Percentiles rank a stretch among this genome's conserved stretches.
Conservation (phyloP, 495 filamentous ascomycete species). For the Penicillium parvum region DNA sequence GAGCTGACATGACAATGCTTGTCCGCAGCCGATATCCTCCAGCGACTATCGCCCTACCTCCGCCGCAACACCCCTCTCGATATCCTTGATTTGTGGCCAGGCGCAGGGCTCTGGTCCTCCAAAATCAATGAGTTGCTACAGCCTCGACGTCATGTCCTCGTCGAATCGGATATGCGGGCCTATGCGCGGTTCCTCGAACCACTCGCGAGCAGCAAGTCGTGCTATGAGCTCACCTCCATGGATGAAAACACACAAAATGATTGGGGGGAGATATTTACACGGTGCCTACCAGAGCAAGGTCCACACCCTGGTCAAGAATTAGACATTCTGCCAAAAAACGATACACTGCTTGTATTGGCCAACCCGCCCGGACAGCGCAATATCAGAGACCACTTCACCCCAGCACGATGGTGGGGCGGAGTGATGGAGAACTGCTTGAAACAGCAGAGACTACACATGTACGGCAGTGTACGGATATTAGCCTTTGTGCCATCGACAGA, state of each 20-base stretch:
- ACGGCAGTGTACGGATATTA: constrained; percentile 66
- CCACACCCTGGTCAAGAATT: constrained; percentile 17
- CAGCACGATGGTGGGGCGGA: constrained; percentile 29
- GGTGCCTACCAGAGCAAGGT: constrained; percentile 36
- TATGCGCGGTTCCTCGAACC: constrained; percentile 58
- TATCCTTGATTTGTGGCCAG: constrained; percentile 82
- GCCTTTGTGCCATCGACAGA: constrained; percentile 54
- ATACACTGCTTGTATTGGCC: constrained; percentile 63
- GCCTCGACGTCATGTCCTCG: constrained; percentile 73
- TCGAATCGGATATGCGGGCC: constrained; percentile 56
- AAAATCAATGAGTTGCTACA: constrained; percentile 68
- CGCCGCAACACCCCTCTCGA: constrained; percentile 63
- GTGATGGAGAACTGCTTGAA: constrained; percentile 30
- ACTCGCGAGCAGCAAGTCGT: constrained; percentile 54
- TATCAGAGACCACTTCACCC: constrained; percentile 38
- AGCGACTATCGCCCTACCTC: constrained; percentile 56
- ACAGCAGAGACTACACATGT: constrained; percentile 25
- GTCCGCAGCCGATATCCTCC: constrained; percentile 43
- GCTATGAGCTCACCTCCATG: constrained; percentile 46
- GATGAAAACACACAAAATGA: constrained; percentile 46
- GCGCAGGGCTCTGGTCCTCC: constrained; percentile 65
- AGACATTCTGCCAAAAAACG: constrained; percentile 45
- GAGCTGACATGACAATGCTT: background rate
- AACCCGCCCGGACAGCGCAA: constrained; percentile 39
- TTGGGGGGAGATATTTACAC: constrained; percentile 43